Evolutionary conservation across 768 basidiomycete genomes (phyloP), one percentile per base, ranked within the genome.

Genomic region (Mycena amicta): DNA sequence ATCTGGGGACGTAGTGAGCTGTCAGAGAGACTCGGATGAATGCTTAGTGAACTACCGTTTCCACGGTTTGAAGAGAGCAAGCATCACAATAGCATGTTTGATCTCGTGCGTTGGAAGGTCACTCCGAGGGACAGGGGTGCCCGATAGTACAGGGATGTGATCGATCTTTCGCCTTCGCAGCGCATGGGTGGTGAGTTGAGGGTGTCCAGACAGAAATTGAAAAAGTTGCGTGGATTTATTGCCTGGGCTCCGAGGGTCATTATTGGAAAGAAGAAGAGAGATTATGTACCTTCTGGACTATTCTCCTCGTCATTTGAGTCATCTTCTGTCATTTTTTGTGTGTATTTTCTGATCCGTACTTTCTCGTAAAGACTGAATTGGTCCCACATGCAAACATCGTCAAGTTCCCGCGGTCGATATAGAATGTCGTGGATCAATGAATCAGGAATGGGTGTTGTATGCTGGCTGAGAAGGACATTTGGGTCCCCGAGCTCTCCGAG

Each of bases 11-110:
- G n/a, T n/a, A n/a, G n/a, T n/a, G n/a, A n/a, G n/a, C n/a, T n/a
- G n/a, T n/a, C n/a, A n/a, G n/a, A n/a, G n/a, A n/a, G n/a, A n/a
- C n/a, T n/a, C n/a, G n/a, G n/a, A n/a, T n/a, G n/a, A n/a, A n/a
- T n/a, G n/a, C n/a, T n/a, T n/a, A n/a, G n/a, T n/a, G n/a, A n/a
- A n/a, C 0, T 30, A 54, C 23, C 59, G 23, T 11, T 25, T 31
- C 58, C 62, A 63, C 1, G 58, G 62, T 1, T 55, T 40, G 22
- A 63, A 63, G 2, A 63, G 31, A 18, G 62, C 57, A 11, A 59
- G 28, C 52, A 62, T 62, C 4, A 45, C 61, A 20, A 62, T 33
- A 1, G 53, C 52, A 41, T 63, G 56, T 50, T 31, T 29, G 11
- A 26, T 43, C 0, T 27, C 26, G 4, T 63, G 58, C 1, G 46